Base-by-base conservation (phyloP, 768 basidiomycete species). In the Amanita rubescens region DNA sequence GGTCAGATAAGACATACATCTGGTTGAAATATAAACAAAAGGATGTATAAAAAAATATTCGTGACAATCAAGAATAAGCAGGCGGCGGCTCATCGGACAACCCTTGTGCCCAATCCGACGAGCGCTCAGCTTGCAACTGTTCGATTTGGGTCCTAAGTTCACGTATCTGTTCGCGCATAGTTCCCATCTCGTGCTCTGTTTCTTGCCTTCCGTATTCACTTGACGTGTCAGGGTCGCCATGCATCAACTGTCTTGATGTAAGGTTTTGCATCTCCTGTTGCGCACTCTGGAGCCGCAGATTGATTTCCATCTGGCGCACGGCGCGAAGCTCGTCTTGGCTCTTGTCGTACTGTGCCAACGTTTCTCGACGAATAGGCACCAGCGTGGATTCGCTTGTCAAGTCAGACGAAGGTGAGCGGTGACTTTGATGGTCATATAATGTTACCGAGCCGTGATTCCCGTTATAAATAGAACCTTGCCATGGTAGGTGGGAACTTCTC, bases 81-180 rank as follows among this genome's bases (percentile, higher is more conserved):
- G 53, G 53, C 14, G 53, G 53, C 20, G 9, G 20, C 9, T 54
- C 35, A 19, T 47, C 44, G 10, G 53, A 38, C 32, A 60, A 44
- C 1, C 57, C 57, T 14, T 35, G 37, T 19, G 51, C 59, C 59
- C 59, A 58, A 22, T 54, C 38, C 4, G 57, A 58, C 8, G 49
- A 19, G 6, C 35, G 39, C 22, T 58, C 58, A 4, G 12, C n/a
- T 38, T 54, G 55, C 33, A 60, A 24, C 15, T 43, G 4, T n/a
- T 41, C 53, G 27, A 60, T 56, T 37, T 56, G 59, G n/a, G 24
- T 20, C 8, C 33, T 56, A 52, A 60, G 44, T 19, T 37, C n/a
- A 14, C 30, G 32, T 19, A 58, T 49, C 30, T 58, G 57, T 33
- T 43, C 32, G 17, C 22, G 41, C 43, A 58, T 33, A n/a, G 49